Percentiles rank a stretch among this genome's conserved stretches.
Conservation (phyloP, 345 rosid species). For the Barbarea vulgaris region DNA sequence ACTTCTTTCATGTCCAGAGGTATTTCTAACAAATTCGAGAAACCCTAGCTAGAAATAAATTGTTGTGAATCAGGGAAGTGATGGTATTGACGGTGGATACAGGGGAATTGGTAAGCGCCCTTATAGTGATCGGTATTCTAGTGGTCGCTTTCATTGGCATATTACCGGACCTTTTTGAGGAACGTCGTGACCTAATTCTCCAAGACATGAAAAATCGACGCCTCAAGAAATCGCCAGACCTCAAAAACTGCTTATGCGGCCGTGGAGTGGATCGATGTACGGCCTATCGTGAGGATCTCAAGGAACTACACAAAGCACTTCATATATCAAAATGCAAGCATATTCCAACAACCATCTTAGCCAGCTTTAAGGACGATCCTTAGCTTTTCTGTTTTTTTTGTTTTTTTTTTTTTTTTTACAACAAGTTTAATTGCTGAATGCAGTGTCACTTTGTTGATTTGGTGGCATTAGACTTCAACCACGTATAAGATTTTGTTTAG, state of each 20-base stretch:
- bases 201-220: neutral
- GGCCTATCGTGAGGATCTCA: neutral
- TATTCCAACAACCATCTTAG: neutral
- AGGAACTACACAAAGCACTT: slow-evolving; percentile 1
- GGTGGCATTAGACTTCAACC: too few relatives aligned
- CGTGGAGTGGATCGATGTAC: neutral
- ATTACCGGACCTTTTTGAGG: neutral
- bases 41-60: neutral
- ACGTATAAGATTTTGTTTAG: too few relatives aligned
- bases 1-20: neutral
- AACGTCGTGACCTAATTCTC: neutral
- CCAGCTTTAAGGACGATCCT: neutral
- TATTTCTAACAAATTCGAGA: neutral
- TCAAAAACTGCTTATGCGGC: neutral
- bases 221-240: neutral
- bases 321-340: neutral
- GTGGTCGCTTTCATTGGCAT: neutral
- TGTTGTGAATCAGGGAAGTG: neutral
- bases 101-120: neutral
- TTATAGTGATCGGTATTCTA: neutral
- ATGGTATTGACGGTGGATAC: neutral
- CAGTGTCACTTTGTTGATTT: too few relatives aligned
- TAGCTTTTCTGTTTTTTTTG: too few relatives aligned
- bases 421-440: too few relatives aligned
- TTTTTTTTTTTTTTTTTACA: too few relatives aligned